Evolutionary conservation across 257 asterid genomes (phyloP), one percentile per base, ranked within the genome.

Genomic region (Salvia hispanica): DNA sequence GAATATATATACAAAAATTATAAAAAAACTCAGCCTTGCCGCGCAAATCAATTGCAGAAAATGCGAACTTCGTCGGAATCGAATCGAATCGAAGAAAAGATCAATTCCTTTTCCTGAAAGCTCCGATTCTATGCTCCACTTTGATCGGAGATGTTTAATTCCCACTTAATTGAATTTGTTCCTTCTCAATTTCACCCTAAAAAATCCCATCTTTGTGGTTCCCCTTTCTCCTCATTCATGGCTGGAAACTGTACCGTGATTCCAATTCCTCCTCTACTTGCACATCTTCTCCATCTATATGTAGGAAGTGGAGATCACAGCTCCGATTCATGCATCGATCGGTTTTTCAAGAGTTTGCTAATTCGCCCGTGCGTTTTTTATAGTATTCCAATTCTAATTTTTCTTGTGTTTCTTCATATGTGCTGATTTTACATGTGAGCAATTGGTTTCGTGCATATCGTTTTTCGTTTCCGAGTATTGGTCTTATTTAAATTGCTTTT

Each of bases 241-340:
- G 82, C 42, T 36, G 67, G 55, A 70, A 66, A 73, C 46, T 12
- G 37, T 72, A 43, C 72, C 36, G 50, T 14, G 25, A 11, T 42
- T 61, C 56, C 72, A 58, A 73, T 72, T 68, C 31, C 62, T 15
- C 39, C 62, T 15, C 39, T 45, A 18, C 60, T 70, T 64, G 48
- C 59, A 18, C 56, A 67, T 62, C 69, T 72, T 72, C 65, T 56
- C 13, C 58, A n/a, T 18, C 77, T 73, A 64, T 68, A 70, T 76
- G 74, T 68, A 64, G 28, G n/a, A 59, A 62, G 4, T 14, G 74
- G 62, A 69, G 37, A 56, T 60, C 73, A 33, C 40, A 28, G 36
- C 15, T 61, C 69, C 6, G 28, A 42, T 46, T 50, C 59, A 69
- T 47, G 81, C 76, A 70, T 79, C 73, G 62, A 57, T 75, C 74